These are phyloP conservation scores for Rhodamnia argentea DNA, from an alignment of 345 rosid genomes.

Conservation along the genomic window DNA sequence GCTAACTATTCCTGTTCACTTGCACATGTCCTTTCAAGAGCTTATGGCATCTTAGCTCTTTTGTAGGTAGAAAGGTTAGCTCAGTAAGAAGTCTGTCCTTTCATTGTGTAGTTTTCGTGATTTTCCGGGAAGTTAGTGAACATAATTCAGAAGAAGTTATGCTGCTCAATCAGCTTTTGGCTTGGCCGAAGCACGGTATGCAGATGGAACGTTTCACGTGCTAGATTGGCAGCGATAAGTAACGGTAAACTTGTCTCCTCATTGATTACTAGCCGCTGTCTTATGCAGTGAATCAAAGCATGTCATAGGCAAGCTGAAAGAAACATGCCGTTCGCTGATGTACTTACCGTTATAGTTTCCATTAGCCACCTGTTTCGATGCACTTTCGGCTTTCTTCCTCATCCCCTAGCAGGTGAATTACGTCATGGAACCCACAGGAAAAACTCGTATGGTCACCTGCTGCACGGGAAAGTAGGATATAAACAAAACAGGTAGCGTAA, in stretches of 20 bases:
- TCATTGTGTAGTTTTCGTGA: background rate
- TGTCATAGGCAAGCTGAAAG: conserved; percentile 59
- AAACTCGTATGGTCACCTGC: too few species aligned
- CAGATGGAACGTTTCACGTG: background rate
- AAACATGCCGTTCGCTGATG: background rate
- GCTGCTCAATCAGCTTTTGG: background rate
- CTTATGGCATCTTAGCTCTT: background rate
- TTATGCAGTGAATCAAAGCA: conserved; percentile 53
- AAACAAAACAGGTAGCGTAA: too few species aligned
- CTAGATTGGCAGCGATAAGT: background rate
- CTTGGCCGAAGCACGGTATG: background rate
- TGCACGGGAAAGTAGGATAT: too few species aligned
- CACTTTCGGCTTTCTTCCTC: too few species aligned
- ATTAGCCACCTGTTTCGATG: too few species aligned
- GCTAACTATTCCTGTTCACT: background rate
- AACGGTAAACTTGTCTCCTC: background rate
- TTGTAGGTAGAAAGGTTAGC: background rate
- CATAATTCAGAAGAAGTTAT: background rate
- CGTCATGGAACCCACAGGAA: too few species aligned
- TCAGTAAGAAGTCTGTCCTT: background rate
- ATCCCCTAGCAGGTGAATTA: too few species aligned
- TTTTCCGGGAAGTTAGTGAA: background rate
- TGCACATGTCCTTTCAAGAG: background rate
- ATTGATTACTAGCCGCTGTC: background rate
- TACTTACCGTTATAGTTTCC: too few species aligned